Evolutionary conservation across 768 basidiomycete genomes (phyloP).

Genomic region (Tricholoma flavovirens): DNA sequence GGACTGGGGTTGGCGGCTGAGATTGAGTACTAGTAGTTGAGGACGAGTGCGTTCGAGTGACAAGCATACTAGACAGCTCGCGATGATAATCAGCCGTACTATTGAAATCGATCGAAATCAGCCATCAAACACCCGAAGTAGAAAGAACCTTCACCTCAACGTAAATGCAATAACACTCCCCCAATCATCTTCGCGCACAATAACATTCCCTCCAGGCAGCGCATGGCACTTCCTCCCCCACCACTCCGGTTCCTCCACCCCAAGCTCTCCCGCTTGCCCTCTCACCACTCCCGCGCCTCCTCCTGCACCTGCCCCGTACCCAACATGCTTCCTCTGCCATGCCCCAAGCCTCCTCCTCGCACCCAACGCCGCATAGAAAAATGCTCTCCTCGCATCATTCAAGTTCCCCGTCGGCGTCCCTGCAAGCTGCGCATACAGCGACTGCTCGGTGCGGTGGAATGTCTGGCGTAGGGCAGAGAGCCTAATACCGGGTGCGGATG

Average conservation of each 20-base stretch:
- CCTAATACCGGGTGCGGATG: slow-evolving; percentile 19
- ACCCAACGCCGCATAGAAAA: slow-evolving; percentile 46
- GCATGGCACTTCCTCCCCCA: slow-evolving; percentile 57
- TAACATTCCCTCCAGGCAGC: slow-evolving; percentile 59
- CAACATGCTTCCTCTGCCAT: slow-evolving; percentile 64
- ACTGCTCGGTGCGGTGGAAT: slow-evolving; percentile 56
- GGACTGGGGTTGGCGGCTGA: background rate
- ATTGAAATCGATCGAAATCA: slow-evolving; percentile 8
- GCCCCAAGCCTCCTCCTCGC: slow-evolving; percentile 49
- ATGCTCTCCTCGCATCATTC: slow-evolving; percentile 60
- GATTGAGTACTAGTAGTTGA: slow-evolving; percentile 9
- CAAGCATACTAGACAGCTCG: slow-evolving; percentile 35
- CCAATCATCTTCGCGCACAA: slow-evolving; percentile 69
- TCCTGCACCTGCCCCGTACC: slow-evolving; percentile 4
- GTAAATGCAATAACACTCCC: slow-evolving; percentile 77
- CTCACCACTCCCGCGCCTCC: slow-evolving; percentile 5
- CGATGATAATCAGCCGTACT: slow-evolving; percentile 58
- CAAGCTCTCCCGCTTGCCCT: slow-evolving; percentile 17
- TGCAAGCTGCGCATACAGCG: slow-evolving; percentile 49
- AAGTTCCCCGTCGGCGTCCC: slow-evolving; percentile 39
- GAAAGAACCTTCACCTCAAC: slow-evolving; percentile 42
- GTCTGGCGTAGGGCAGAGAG: slow-evolving; percentile 47
- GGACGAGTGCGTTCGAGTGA: slow-evolving; percentile 23
- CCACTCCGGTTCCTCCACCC: slow-evolving; percentile 54
- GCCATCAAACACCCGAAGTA: background rate